Evolutionary conservation across 2,329 filamentous ascomycete species (phyloP).

Genomic region (Alternaria triticimaculans): DNA sequence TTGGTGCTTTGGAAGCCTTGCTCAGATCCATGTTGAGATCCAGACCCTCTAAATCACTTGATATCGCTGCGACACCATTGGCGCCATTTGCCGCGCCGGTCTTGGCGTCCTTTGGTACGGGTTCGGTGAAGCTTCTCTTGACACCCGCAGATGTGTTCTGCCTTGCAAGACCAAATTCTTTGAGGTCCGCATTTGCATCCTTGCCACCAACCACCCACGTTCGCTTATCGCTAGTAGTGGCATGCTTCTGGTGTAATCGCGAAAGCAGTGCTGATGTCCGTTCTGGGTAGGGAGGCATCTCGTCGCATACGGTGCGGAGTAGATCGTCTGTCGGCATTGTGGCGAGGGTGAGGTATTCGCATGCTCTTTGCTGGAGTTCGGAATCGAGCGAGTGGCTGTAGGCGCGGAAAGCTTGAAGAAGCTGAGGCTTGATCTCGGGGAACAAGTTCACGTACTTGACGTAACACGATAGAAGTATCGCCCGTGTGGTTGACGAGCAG

Average conservation of each 20-base stretch:
- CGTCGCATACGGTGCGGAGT: slow-evolving; percentile 90
- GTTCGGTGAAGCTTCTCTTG: slow-evolving; percentile 80
- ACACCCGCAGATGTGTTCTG: slow-evolving; percentile 73
- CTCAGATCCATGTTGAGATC: slow-evolving; percentile 72
- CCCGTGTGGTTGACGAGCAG: slow-evolving; percentile 86
- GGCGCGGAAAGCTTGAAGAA: slow-evolving; percentile 85
- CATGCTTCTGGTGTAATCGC: slow-evolving; percentile 91
- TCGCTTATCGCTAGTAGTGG: slow-evolving; percentile 88
- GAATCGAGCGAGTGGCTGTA: slow-evolving; percentile 96
- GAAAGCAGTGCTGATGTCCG: slow-evolving; percentile 90
- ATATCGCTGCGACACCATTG: slow-evolving; percentile 60
- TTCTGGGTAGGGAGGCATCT: slow-evolving; percentile 98
- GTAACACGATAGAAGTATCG: slow-evolving; percentile 93
- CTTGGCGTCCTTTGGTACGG: slow-evolving; percentile 43
- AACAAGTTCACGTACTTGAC: slow-evolving; percentile 98
- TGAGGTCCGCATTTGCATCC: slow-evolving; percentile 83
- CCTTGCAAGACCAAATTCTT: slow-evolving; percentile 75
- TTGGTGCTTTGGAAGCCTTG: slow-evolving; percentile 70
- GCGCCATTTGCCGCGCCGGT: slow-evolving; percentile 44
- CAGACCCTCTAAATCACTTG: slow-evolving; percentile 74
- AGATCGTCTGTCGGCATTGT: slow-evolving; percentile 89
- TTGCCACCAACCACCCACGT: slow-evolving; percentile 99
- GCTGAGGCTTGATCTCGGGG: slow-evolving; percentile 95
- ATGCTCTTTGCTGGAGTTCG: slow-evolving; percentile 93
- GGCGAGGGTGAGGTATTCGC: slow-evolving; percentile 88